Evolutionary conservation across 768 basidiomycete species (phyloP), one percentile per base, ranked within the genome.

Genomic region (Tricholoma sp.): DNA sequence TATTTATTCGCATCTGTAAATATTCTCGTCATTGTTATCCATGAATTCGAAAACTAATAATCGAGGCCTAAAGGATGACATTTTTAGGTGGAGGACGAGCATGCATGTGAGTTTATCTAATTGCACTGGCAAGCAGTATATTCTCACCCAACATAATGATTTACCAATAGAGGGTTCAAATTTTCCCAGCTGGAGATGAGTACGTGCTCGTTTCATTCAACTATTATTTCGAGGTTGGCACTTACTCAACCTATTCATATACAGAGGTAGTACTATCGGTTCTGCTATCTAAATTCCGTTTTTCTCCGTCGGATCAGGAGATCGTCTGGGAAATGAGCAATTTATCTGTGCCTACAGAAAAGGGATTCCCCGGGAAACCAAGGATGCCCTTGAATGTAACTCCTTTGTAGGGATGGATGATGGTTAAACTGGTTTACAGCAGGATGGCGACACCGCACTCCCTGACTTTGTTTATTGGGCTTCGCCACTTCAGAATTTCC

Each of bases 171-270:
- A 20, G 77, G 76, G 45, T 77, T 77, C 68, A 76, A 76, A 55
- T 76, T 75, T 61, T 71, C 75, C 1, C 71, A 74, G 56, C 62
- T 78, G 12, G 75, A 76, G 58, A 76, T 75, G 67, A 78, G 76
- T 76, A 53, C 28, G 73, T 70, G 7, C 9, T 8, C 10, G 41
- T 12, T 48, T 15, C n/a, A 31, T 31, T 29, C 12, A 0, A 6
- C 31, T 8, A n/a, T 6, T 9, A n/a, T 31, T 4, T 12, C 7
- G n/a, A 3, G 4, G 29, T n/a, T 8, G n/a, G n/a, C 11, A 20
- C 32, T 9, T 9, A 17, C 17, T 49, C 2, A 31, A 4, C 13
- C 4, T 32, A 17, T 8, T 31, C 15, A 32, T 47, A 4, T 24
- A 24, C 47, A 64, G 64, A 65, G 57, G 59, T 62, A 24, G 52